A percentile compares a stretch with the other conserved stretches of the same genome.
Conservation (phyloP, 2,329 filamentous ascomycete genomes). For the Alternaria sp. region DNA sequence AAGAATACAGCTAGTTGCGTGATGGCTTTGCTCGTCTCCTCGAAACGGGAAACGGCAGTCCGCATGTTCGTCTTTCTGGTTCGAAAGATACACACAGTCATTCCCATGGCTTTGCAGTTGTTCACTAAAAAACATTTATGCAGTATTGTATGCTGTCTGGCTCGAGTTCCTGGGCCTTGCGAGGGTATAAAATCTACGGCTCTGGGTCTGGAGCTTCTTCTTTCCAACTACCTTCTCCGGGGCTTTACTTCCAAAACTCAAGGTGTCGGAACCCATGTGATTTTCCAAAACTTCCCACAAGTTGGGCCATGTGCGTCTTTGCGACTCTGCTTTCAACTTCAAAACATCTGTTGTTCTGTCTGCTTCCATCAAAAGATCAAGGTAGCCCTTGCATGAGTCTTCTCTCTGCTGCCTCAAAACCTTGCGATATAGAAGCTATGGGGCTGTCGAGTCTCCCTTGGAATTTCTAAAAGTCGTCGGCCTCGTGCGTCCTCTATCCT, state of each 20-base stretch:
- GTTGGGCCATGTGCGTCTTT: not conserved
- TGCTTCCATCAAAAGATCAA: too few species aligned
- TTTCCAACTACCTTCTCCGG: not conserved
- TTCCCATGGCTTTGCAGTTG: too few species aligned
- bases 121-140: too few species aligned
- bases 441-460: not conserved
- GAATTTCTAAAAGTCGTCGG: accelerated
- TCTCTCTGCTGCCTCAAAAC: not conserved
- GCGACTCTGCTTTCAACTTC: not conserved
- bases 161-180: not conserved
- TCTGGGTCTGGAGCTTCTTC: not conserved
- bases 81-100: not conserved
- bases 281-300: not conserved
- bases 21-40: not conserved
- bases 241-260: not conserved
- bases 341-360: too few species aligned
- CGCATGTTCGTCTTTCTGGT: not conserved
- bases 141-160: not conserved
- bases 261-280: not conserved
- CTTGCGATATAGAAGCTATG: too few species aligned
- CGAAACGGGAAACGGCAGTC: not conserved
- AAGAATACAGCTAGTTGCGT: too few species aligned
- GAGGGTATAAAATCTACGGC: not conserved
- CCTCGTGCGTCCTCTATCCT: not conserved
- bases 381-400: too few species aligned